Evolutionary conservation across 352 stramenopile species (phyloP), one percentile per base, ranked within the genome.

Genomic region (Phytophthora tubulina): DNA sequence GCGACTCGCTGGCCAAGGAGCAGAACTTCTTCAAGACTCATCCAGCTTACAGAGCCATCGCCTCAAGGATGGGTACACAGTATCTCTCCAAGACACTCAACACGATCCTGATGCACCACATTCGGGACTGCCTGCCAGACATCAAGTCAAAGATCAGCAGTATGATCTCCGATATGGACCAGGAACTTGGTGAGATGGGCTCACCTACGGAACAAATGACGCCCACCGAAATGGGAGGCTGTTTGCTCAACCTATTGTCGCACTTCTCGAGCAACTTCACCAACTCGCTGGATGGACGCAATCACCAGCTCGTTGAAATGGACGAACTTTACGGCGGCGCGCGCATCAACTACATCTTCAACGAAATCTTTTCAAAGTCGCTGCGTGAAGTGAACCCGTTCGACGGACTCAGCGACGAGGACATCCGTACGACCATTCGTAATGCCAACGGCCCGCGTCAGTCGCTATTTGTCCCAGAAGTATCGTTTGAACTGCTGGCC

Each of bases 81-180:
- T 99, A 98, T 66, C 81, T 99, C 31, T 94, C 97, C 36, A 96
- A 98, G 72, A 98, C 85, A 59, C 91, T 99, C 45, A 99, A 99
- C 81, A 96, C 89, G 42, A 99, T 99, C 60, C 81, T 99, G 15
- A 99, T 99, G 93, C 93, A 99, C 80, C 97, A 99, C 82, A 99
- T 99, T 78, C 93, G 97, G 41, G 97, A 99, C 73, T 99, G 95
- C 66, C 81, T 99, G 30, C 98, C 98, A 0, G 98, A 99, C 46
- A 97, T 99, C 73, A 99, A 99, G 84, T 97, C 91, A 56, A 94
- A 98, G 63, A 99, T 99, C 73, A 89, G 89, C 53, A 92, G 86
- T 63, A 99, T 99, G 95, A 89, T 99, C 67, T 73, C 70, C 8
- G 97, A 99, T 70, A 85, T 99, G 4, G 92, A 99, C 66, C 78